A percentile compares a stretch with the other conserved stretches of the same genome.
Evolutionary conservation across 2,329 filamentous ascomycete genomes (phyloP).

Genomic region (Ploettnerulaceae sp.): DNA sequence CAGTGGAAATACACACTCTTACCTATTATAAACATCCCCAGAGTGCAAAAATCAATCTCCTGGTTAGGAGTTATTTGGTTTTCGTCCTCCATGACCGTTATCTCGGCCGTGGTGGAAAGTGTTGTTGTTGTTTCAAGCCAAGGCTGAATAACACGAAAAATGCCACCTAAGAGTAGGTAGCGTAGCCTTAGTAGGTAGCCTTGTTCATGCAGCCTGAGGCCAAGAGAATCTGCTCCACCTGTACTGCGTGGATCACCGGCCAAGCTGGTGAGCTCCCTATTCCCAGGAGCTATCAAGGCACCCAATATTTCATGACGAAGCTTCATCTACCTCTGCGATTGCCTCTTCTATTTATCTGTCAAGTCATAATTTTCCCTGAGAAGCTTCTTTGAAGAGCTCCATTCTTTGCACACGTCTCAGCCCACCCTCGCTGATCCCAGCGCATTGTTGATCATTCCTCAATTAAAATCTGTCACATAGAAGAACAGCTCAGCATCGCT

Average conservation of each 20-base stretch:
- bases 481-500: conserved; percentile 20
- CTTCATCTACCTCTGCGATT: neutral
- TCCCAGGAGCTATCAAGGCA: too few species aligned
- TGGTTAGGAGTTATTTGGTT: conserved; percentile 32
- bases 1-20: conserved; percentile 28
- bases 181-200: too few species aligned
- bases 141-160: conserved; percentile 12
- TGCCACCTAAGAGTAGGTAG: too few species aligned
- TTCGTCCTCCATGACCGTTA: conserved; percentile 17
- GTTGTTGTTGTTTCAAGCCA: conserved; percentile 12
- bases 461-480: conserved; percentile 21
- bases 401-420: neutral
- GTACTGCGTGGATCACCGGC: neutral
- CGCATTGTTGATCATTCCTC: conserved; percentile 23
- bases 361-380: neutral
- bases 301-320: neutral
- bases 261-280: too few species aligned
- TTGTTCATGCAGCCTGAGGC: too few species aligned
- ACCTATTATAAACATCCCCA: conserved; percentile 74
- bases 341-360: neutral
- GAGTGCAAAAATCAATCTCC: conserved; percentile 60
- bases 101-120: neutral
- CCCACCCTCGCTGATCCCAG: neutral
- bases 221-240: too few species aligned
- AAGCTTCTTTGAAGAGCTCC: neutral